Conservation (phyloP, 768 basidiomycete species). For the Podaxis sp. region DNA sequence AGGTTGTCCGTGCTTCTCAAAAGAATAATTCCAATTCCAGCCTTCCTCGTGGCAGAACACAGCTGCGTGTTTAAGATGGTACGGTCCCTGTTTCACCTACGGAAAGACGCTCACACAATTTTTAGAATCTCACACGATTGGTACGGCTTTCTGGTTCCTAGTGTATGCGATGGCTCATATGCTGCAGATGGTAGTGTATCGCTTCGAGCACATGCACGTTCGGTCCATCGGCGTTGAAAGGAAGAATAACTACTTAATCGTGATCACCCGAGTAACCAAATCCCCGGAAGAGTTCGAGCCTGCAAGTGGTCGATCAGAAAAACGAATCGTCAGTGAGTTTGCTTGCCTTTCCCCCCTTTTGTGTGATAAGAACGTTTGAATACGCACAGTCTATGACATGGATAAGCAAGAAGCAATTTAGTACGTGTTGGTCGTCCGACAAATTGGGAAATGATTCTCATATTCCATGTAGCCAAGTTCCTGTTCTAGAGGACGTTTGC, state of each 20-base stretch:
- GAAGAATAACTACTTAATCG: slow-evolving; percentile 8
- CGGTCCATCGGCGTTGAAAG: slow-evolving; percentile 7
- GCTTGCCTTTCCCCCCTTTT: not conserved
- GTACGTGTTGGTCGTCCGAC: not conserved
- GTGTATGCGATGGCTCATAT: not conserved
- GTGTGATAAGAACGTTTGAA: not conserved
- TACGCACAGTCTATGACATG: slow-evolving; percentile 9
- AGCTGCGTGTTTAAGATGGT: slow-evolving; percentile 14
- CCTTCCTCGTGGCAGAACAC: slow-evolving; percentile 12
- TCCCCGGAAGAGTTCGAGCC: slow-evolving; percentile 9
- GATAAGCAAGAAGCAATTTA: slow-evolving; percentile 7
- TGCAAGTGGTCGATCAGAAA: slow-evolving; percentile 10
- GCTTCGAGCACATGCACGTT: slow-evolving; percentile 10
- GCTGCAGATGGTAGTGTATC: slow-evolving; percentile 9
- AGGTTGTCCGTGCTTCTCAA: not conserved
- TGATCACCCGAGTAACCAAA: slow-evolving; percentile 2
- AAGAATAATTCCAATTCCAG: not conserved
- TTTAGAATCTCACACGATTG: slow-evolving; percentile 1
- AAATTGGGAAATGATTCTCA: not conserved
- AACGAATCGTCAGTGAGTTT: slow-evolving; percentile 5
- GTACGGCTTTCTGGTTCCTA: not conserved
- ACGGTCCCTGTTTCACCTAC: not conserved
- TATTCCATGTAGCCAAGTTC: not conserved
- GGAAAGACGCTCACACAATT: not conserved
- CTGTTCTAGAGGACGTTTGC: slow-evolving; percentile 11